Evolutionary conservation across 345 rosid species (phyloP), one percentile per base, ranked within the genome.

Genomic region (Lagerstroemia speciosa): DNA sequence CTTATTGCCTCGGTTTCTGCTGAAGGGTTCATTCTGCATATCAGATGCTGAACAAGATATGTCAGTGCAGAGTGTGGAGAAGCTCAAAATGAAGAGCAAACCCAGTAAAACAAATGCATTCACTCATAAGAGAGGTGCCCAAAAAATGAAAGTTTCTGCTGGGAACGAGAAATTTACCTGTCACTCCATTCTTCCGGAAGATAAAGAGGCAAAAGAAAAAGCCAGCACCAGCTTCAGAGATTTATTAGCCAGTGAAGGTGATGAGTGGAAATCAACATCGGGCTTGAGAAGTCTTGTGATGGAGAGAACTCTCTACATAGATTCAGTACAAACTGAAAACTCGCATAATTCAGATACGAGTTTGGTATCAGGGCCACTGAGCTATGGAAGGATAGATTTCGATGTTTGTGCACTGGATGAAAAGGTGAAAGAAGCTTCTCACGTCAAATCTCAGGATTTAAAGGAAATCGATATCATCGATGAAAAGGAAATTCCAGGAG

Each of bases 271-370:
- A 71, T 58, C 63, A 8, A 2, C 63, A 5, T 68, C 78, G 69
- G 79, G 71, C 10, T 67, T 73, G 11, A 78, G 71, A 40, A 73
- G 68, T 73, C 85, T 82, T 9, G 74, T 76, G 38, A 73, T 64
- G 1, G 97, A 93, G 86, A 93, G 87, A 77, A 87, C 96, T 70
- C 76, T 90, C 74, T 89, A 89, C 78, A 76, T 90, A 67, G 98
- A 93, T 81, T 76, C 85, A 62, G 78, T 86, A 67, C 86, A 81
- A 57, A 70, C n/a, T 64, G 72, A 69, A 58, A 75, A 72, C 60
- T 74, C 82, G 68, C 69, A 55, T 55, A 40, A 48, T 46, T 72
- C 83, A 60, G 57, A 55, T 74, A 70, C 76, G 55, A 45, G 71
- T 48, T 63, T 73, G 36, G 43, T 55, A 30, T 76, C 50, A 41